These are phyloP conservation scores for Eragrostis curvula DNA, from an alignment of 176 grass and related monocot genomes.

Conservation along the genomic window DNA sequence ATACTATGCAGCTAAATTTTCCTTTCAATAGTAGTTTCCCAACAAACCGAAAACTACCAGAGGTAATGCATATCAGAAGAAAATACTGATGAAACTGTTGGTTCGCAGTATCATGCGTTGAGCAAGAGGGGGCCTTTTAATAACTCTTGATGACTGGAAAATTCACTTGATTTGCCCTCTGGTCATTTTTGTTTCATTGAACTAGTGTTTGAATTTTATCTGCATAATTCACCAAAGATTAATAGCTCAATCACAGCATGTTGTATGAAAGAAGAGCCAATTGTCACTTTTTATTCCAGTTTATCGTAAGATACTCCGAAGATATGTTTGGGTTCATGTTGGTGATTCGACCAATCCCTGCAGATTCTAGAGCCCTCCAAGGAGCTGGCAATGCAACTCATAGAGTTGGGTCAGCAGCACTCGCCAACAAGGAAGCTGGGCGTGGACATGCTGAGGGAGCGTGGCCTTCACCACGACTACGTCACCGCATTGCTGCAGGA, in stretches of 20 bases:
- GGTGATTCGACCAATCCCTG: conserved; percentile 4
- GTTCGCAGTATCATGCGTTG: not conserved
- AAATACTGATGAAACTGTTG: not conserved
- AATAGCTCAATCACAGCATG: not conserved
- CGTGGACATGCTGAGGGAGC: conserved; percentile 83
- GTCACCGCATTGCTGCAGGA: conserved; percentile 75
- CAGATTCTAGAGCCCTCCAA: conserved; percentile 96
- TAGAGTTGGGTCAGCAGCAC: conserved; percentile 69
- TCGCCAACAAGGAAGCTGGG: conserved; percentile 68
- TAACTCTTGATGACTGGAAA: not conserved
- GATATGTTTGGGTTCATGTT: not conserved
- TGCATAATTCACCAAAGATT: conserved; percentile 6
- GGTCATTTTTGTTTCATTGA: not conserved
- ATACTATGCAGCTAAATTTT: not conserved
- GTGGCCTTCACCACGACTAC: conserved; percentile 84
- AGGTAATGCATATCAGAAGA: not conserved
- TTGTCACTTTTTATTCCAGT: not conserved
- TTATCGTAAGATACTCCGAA: not conserved
- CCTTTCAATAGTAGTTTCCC: not conserved
- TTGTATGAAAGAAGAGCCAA: not conserved
- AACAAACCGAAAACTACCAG: not conserved
- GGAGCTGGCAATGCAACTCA: conserved; percentile 87
- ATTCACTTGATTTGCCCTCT: not conserved
- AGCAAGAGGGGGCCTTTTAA: not conserved
- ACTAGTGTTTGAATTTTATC: not conserved